A percentile compares a stretch with the other conserved stretches of the same genome.
These are phyloP conservation scores for Cutaneotrichosporon dermatis DNA, from an alignment of 1,284 basidiomycete species.

Conservation along the genomic window DNA sequence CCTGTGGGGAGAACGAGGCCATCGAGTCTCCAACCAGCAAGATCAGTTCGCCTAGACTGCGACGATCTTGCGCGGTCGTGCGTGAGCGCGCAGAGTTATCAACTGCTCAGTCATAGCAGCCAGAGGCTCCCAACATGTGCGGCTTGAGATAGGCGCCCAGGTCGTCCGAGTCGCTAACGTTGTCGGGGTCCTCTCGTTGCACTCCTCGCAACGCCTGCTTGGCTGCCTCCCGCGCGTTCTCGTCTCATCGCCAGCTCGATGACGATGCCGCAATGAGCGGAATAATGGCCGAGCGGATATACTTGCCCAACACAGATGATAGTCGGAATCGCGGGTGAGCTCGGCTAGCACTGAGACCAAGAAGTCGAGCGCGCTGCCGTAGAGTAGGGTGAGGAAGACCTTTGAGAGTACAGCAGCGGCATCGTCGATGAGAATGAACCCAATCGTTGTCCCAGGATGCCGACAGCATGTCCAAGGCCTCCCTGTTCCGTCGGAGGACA, in stretches of 20 bases:
- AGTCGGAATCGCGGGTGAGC: conserved; percentile 9
- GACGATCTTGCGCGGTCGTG: conserved; percentile 69
- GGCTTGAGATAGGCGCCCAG: conserved; percentile 62
- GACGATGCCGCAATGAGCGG: conserved; percentile 69
- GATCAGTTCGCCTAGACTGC: conserved; percentile 73
- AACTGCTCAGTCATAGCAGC: conserved; percentile 75
- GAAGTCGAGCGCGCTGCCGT: conserved; percentile 54
- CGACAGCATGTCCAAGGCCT: conserved; percentile 52
- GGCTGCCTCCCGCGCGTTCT: conserved; percentile 49
- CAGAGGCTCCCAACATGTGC: conserved; percentile 75
- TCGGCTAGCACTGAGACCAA: conserved; percentile 55
- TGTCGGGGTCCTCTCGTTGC: conserved; percentile 51
- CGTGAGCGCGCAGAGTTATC: conserved; percentile 65
- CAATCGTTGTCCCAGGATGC: conserved; percentile 54
- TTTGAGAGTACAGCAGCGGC: conserved; percentile 65
- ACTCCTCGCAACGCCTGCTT: conserved; percentile 61
- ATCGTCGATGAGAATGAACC: conserved; percentile 61
- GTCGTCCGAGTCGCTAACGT: conserved; percentile 39
- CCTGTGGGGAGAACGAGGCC: conserved; percentile 76
- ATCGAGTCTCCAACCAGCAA: conserved; percentile 66
- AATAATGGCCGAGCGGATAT: conserved; percentile 61
- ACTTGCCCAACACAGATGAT: conserved; percentile 9
- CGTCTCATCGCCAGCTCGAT: conserved; percentile 65
- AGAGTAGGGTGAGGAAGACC: conserved; percentile 57
- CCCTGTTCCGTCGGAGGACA: conserved; percentile 59